These are phyloP conservation scores for Blastobotrys capitulatus DNA, from an alignment of 1,139 yeast species.

Conservation along the genomic window DNA sequence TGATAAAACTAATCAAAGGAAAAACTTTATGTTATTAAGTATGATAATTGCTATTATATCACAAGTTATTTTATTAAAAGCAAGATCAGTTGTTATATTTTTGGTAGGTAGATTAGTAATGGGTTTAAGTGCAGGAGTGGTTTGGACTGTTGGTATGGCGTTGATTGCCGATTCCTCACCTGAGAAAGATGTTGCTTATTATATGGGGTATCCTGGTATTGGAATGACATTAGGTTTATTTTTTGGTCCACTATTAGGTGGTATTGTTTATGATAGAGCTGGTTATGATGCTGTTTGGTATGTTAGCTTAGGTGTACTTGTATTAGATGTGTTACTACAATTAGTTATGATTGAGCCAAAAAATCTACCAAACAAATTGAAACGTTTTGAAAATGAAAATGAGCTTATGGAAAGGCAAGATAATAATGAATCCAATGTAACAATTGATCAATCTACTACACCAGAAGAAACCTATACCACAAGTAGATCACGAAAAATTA, in stretches of 20 bases:
- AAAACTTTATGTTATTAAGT: slow-evolving; percentile 30
- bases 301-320: slow-evolving; percentile 31
- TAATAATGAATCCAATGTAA: too few relatives aligned
- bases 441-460: too few relatives aligned
- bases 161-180: slow-evolving; percentile 32
- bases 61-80: slow-evolving; percentile 30
- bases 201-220: slow-evolving; percentile 32
- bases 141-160: slow-evolving; percentile 38
- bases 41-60: slow-evolving; percentile 30
- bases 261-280: slow-evolving; percentile 31
- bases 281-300: slow-evolving; percentile 35
- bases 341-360: slow-evolving; percentile 30
- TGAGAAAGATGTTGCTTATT: slow-evolving; percentile 25
- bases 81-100: slow-evolving; percentile 27
- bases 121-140: slow-evolving; percentile 34
- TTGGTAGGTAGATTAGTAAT: slow-evolving; percentile 33
- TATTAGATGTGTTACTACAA: slow-evolving; percentile 31
- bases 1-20: slow-evolving; percentile 18
- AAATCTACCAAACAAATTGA: slow-evolving; percentile 7
- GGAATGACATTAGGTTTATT: slow-evolving; percentile 31
- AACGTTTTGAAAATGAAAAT: too few relatives aligned
- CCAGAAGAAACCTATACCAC: too few relatives aligned
- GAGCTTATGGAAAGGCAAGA: background rate
- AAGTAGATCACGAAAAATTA: background rate
- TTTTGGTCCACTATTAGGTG: slow-evolving; percentile 36